These are phyloP conservation scores for Solanum etuberosum DNA, from an alignment of 257 asterid genomes.

Conservation along the genomic window DNA sequence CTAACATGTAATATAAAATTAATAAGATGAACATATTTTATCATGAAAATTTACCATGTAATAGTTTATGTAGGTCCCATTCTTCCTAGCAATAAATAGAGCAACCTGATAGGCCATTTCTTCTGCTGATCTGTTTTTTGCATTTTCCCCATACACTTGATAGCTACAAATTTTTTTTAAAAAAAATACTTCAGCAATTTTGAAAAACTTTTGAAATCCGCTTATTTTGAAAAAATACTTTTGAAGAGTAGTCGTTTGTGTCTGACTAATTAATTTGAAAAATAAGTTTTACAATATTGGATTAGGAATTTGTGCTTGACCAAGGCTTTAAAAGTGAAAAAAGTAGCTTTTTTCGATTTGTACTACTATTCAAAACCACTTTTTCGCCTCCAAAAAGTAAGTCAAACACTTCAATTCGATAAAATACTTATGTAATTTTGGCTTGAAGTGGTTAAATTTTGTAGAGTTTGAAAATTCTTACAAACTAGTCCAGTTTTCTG, in stretches of 20 bases:
- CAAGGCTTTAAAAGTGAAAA: neutral
- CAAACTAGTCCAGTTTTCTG: conserved; percentile 97
- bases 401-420: neutral
- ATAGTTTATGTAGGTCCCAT: conserved; percentile 80
- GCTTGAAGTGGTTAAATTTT: neutral
- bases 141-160: conserved; percentile 51
- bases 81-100: conserved; percentile 58
- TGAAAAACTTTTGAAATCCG: neutral
- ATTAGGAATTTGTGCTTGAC: no score
- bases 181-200: neutral
- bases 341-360: no score
- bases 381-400: rapidly evolving
- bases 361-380: no score
- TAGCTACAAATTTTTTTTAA: conserved; percentile 33
- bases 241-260: neutral
- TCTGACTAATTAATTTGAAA: neutral
- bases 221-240: neutral
- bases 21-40: neutral
- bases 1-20: neutral
- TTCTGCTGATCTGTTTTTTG: conserved; percentile 35
- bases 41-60: conserved; percentile 47
- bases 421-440: neutral
- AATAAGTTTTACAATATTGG: no score
- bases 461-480: conserved; percentile 15
- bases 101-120: conserved; percentile 65